A percentile compares a stretch with the other conserved stretches of the same genome.
These are phyloP conservation scores for Protomyces macrosporus DNA, from an alignment of 1,139 yeast species.

Conservation along the genomic window DNA sequence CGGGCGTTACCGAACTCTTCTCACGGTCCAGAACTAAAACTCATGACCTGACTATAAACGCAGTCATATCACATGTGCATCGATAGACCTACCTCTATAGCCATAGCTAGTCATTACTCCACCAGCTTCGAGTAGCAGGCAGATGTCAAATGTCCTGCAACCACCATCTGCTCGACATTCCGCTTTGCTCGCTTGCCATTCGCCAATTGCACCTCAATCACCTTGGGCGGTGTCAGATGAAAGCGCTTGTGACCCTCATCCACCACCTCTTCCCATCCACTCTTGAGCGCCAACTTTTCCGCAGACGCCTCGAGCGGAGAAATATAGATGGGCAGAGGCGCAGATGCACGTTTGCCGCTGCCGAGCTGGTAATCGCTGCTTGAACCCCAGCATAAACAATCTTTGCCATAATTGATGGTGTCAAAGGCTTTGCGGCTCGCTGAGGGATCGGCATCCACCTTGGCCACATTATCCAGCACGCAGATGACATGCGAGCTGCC, in stretches of 20 bases:
- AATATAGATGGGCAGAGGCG: conserved; percentile 30
- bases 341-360: conserved; percentile 63
- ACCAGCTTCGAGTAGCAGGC: conserved; percentile 18
- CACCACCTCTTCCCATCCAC: conserved; percentile 17
- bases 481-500: conserved; percentile 66
- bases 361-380: conserved; percentile 81
- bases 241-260: conserved; percentile 24
- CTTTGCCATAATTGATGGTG: conserved; percentile 37
- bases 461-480: conserved; percentile 48
- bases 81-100: too few species aligned
- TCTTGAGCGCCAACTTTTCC: conserved; percentile 17
- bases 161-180: conserved; percentile 23
- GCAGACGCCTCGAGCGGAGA: conserved; percentile 15
- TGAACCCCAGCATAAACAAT: conserved; percentile 76
- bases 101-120: too few species aligned
- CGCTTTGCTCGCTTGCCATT: conserved; percentile 17
- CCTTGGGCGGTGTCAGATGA: conserved; percentile 21
- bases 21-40: too few species aligned
- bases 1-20: too few species aligned
- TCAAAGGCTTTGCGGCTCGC: conserved; percentile 8
- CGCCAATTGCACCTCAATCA: conserved; percentile 6
- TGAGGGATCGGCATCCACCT: conserved; percentile 28
- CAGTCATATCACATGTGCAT: too few species aligned
- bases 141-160: conserved; percentile 20
- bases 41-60: too few species aligned